Evolutionary conservation across 345 rosid genomes (phyloP).

Genomic region (Ceriops zippeliana): DNA sequence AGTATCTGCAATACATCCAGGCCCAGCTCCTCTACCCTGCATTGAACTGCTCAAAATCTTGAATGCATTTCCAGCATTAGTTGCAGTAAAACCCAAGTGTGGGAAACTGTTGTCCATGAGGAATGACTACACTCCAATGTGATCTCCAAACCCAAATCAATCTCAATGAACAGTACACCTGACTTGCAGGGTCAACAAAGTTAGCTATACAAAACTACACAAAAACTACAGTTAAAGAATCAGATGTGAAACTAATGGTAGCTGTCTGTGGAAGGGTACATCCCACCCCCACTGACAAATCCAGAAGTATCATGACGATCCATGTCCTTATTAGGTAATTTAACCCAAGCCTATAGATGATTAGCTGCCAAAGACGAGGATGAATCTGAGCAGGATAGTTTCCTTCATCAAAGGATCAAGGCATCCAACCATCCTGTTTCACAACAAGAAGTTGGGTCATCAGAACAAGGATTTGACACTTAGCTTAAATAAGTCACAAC

Average conservation of each 20-base stretch:
- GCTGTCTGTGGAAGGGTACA: constrained; percentile 32
- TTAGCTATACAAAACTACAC: constrained; percentile 55
- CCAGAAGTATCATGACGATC: constrained; percentile 85
- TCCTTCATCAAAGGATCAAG: constrained; percentile 26
- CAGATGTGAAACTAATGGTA: neutral
- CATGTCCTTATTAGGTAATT: constrained; percentile 28
- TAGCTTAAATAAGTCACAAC: neutral
- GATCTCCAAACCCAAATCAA: constrained; percentile 47
- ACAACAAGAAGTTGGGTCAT: neutral
- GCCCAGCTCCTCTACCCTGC: constrained; percentile 38
- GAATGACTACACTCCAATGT: constrained; percentile 25
- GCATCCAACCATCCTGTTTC: constrained; percentile 25
- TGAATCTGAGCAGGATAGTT: constrained; percentile 18
- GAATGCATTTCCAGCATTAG: constrained; percentile 49
- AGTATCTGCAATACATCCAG: constrained; percentile 46
- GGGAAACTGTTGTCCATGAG: constrained; percentile 60
- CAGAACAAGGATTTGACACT: neutral
- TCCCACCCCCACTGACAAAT: constrained; percentile 90
- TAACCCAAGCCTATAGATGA: constrained; percentile 24
- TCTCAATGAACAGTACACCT: constrained; percentile 40
- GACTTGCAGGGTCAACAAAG: constrained; percentile 52
- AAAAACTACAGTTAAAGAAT: constrained; percentile 22
- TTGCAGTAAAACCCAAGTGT: constrained; percentile 43
- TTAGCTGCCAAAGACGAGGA: constrained; percentile 22
- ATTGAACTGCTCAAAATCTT: constrained; percentile 47